Conservation (phyloP, 2,329 filamentous ascomycete species). For the Paecilomyces sp. region DNA sequence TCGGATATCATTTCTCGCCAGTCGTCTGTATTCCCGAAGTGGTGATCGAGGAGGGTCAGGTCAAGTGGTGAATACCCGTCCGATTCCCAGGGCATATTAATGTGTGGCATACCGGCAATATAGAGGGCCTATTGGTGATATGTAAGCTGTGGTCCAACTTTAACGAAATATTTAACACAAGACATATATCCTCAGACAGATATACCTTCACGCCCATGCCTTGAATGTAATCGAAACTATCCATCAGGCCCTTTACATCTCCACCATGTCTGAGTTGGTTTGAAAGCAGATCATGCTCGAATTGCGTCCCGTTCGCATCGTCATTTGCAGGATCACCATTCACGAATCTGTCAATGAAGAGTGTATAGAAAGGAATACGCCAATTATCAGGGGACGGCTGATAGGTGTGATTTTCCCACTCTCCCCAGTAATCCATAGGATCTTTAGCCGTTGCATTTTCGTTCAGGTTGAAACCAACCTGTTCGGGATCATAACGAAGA, state of each 20-base stretch:
- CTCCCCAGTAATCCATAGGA: conserved; percentile 49
- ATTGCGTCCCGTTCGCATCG: conserved; percentile 50
- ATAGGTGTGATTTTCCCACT: conserved; percentile 44
- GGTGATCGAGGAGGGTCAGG: conserved; percentile 51
- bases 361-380: conserved; percentile 55
- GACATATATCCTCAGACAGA: neutral
- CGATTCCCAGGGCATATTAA: conserved; percentile 53
- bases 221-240: conserved; percentile 52
- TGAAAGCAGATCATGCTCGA: conserved; percentile 49
- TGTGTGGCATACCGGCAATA: conserved; percentile 51
- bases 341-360: conserved; percentile 53
- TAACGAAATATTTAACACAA: no score
- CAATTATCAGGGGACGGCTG: conserved; percentile 48
- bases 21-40: conserved; percentile 48
- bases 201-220: conserved; percentile 51
- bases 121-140: conserved; percentile 41
- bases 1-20: conserved; percentile 48
- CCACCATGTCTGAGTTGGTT: conserved; percentile 54
- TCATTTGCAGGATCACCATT: conserved; percentile 56
- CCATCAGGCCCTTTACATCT: conserved; percentile 46
- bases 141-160: neutral
- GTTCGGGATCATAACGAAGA: conserved; percentile 35
- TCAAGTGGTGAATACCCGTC: conserved; percentile 52
- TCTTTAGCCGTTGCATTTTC: conserved; percentile 44
- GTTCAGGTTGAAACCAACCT: conserved; percentile 51